Base-by-base conservation (phyloP, 495 filamentous ascomycete species). In the Neurospora sp. region DNA sequence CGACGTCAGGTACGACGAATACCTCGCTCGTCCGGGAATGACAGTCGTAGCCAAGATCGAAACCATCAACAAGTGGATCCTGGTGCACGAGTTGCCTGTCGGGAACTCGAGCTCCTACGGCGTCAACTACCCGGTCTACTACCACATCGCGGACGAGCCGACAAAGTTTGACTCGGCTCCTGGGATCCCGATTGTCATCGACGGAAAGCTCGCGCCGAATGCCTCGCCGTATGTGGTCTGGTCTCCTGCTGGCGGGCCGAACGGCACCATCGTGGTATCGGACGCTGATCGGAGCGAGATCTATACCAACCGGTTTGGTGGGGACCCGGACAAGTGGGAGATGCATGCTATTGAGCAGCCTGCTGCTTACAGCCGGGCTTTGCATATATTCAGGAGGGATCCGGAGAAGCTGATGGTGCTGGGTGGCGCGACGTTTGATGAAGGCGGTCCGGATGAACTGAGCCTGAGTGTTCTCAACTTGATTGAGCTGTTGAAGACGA, bases 1-100 rank as follows among this genome's bases (percentile, higher is more conserved):
- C 70, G 91, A 92, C 77, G 88, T 91, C 8, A 81, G 83, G 10
- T 88, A 89, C 73, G 75, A 83, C 14, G 83, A 79, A 11, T 91
- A 92, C 76, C 85, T 83, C n/a, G 86, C 85, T 68, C 86, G 90
- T 8, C 91, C 91, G 0, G 91, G 90, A 59, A 93, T 93, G 91
- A 85, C 90, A 10, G 85, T 85, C 10, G 84, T 91, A 5, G 78
- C 73, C n/a, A 70, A 74, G 68, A 74, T 80, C 44, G 73, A 77
- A 44, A 75, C 78, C 46, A 68, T 80, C 61, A 73, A 77, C 11
- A 77, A 78, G 44, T 80, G 73, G 72, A 80, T 80, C 40, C 68
- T 80, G 4, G 75, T 77, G 11, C 71, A 78, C 72, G 78, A 79
- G 69, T 68, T 71, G 20, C 78, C 78, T 3, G 65, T 81, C 39